A percentile compares a stretch with the other conserved stretches of the same genome.
These are phyloP conservation scores for Coemansia sp. DNA, from an alignment of 192 early-diverging fungal species.

Conservation along the genomic window DNA sequence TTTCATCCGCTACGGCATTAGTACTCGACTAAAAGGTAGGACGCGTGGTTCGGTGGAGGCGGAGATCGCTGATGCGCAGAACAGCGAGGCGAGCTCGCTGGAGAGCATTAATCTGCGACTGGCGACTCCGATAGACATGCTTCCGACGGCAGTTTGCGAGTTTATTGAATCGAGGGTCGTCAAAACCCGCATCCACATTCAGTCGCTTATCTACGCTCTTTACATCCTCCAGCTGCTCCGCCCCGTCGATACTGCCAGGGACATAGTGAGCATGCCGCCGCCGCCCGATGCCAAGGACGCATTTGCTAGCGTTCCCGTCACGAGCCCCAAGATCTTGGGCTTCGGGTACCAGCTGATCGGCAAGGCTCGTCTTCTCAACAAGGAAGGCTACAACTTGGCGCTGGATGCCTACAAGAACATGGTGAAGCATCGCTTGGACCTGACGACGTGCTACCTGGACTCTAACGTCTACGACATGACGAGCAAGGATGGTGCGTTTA, in stretches of 20 bases:
- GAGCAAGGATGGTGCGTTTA: slow-evolving; percentile 2
- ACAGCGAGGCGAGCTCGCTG: neutral
- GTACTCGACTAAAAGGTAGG: neutral
- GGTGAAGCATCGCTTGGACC: neutral
- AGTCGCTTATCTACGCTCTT: slow-evolving; percentile 18
- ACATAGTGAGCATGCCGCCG: slow-evolving; percentile 14
- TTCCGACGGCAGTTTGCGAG: slow-evolving; percentile 18
- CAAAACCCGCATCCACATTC: slow-evolving; percentile 16
- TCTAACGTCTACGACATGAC: slow-evolving; percentile 26
- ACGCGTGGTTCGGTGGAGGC: neutral
- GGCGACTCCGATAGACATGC: slow-evolving; percentile 23
- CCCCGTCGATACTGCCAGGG: slow-evolving; percentile 19
- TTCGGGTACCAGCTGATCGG: slow-evolving; percentile 43
- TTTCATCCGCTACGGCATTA: slow-evolving; percentile 34
- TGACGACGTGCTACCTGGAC: slow-evolving; percentile 20
- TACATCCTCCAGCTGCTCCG: slow-evolving; percentile 38
- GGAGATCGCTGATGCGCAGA: neutral
- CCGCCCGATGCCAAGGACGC: slow-evolving; percentile 29
- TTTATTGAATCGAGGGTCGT: neutral
- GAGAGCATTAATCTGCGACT: slow-evolving; percentile 32
- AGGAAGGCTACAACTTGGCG: slow-evolving; percentile 16
- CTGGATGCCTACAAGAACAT: slow-evolving; percentile 2
- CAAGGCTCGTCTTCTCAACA: slow-evolving; percentile 26
- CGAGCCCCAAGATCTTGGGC: slow-evolving; percentile 2
- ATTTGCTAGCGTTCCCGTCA: slow-evolving; percentile 2